Base-by-base conservation (phyloP, 2,329 filamentous ascomycete genomes). In the Apiospora hydei region DNA sequence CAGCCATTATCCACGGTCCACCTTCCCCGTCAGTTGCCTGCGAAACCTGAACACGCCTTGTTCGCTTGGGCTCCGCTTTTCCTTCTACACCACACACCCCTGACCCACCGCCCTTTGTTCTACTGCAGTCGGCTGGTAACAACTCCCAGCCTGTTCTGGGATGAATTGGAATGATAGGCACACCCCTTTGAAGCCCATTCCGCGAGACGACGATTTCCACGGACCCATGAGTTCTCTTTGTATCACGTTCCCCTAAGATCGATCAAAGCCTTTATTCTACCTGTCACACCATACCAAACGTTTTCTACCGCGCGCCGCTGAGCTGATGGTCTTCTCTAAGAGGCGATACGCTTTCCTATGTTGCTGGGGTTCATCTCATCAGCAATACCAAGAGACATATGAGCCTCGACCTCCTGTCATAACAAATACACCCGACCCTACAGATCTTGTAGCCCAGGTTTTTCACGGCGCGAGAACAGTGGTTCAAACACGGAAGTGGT, bases 1-100 rank as follows among this genome's bases (percentile, higher is more conserved):
- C 34, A 13, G 18, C 18, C 57, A 64, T 26, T 51, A 24, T 51
- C 47, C 47, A 51, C 8, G 47, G 30, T 34, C 30, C 57, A 38
- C 8, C 30, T n/a, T 8, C 57, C 30, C 61, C 34, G 38, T 67
- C 38, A n/a, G 66, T 68, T 68, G 41, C 66, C 66, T 68, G 66
- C 66, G 66, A 68, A 68, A 68, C 66, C 57, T 64, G 57, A 64
- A 41, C 57, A 18, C 66, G 66, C 66, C 66, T 68, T 68, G 43
- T 46, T 47, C 43, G 14, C 66, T 38, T 68, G 24, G 26, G 43
- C 8, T 34, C 66, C 66, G 66, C 66, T 67, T 46, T 67, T 24
- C 41, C 34, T 46, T 34, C 26, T 30, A 21, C 66, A 47, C 14
- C 44, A 51, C 67, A 47, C 68, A 24, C 68, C 24, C 44, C 66